Conservation (phyloP, 768 basidiomycete genomes). For the Coprinopsis strossmayeri region DNA sequence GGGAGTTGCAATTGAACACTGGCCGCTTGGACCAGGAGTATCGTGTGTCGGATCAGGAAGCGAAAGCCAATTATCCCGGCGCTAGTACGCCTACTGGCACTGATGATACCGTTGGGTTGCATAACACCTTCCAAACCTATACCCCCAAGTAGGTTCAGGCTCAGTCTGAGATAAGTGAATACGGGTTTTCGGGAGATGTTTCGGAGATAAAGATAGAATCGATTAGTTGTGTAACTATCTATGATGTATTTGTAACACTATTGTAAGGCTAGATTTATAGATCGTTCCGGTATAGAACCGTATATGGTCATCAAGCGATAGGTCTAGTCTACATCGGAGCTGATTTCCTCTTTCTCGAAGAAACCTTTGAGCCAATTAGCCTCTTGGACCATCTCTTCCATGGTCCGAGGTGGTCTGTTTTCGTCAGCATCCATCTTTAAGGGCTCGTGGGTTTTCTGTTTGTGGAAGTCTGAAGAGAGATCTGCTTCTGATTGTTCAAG, state of each 20-base stretch:
- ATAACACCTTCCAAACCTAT: constrained; percentile 57
- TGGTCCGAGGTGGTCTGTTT: constrained; percentile 49
- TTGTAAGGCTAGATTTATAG: constrained; percentile 1
- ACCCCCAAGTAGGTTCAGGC: constrained; percentile 5
- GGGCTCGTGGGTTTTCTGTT: constrained; percentile 22
- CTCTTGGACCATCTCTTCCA: constrained; percentile 77
- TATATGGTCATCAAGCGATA: not conserved
- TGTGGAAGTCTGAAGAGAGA: constrained; percentile 35
- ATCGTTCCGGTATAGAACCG: not conserved
- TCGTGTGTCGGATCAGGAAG: constrained; percentile 16
- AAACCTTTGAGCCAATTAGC: constrained; percentile 61
- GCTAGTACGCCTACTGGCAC: constrained; percentile 50
- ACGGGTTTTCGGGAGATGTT: not conserved
- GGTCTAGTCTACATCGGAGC: not conserved
- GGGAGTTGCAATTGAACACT: constrained; percentile 32
- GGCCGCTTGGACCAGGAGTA: constrained; percentile 23
- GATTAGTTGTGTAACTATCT: constrained; percentile 1
- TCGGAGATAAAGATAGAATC: not conserved
- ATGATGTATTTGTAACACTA: constrained; percentile 3
- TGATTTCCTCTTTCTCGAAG: constrained; percentile 28
- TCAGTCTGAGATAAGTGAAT: not conserved
- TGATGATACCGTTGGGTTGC: constrained; percentile 74
- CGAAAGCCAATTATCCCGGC: constrained; percentile 18
- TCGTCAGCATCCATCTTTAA: constrained; percentile 69
- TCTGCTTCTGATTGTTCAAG: constrained; percentile 60